Evolutionary conservation across 106 monocot genomes (phyloP).

Genomic region (Iris macrosiphon): DNA sequence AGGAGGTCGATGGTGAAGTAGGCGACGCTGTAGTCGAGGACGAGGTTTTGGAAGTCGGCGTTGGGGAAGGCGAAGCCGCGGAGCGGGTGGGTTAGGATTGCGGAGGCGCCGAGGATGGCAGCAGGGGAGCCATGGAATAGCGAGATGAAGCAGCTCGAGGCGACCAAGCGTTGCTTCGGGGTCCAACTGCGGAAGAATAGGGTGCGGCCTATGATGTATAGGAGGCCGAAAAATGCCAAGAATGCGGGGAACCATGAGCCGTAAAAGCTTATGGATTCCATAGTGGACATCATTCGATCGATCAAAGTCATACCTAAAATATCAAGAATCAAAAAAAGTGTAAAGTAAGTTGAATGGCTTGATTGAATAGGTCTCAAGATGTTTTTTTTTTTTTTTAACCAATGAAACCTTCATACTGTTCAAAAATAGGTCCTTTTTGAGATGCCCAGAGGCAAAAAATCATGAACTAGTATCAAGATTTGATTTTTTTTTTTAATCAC

Average conservation of each 20-base stretch:
- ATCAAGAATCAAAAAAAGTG: no score
- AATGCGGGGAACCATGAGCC: conserved; percentile 41
- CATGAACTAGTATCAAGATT: no score
- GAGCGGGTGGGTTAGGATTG: conserved; percentile 19
- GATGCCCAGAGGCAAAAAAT: no score
- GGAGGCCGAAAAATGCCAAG: conserved; percentile 38
- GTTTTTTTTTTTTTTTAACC: no score
- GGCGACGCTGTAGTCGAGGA: conserved; percentile 88
- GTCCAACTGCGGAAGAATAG: conserved; percentile 72
- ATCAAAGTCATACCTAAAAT: no score
- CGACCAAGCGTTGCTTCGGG: conserved; percentile 54
- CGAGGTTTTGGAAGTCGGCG: conserved; percentile 40
- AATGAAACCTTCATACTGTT: no score
- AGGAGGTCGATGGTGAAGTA: conserved; percentile 87
- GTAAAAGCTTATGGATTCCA: conserved; percentile 23
- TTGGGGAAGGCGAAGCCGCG: conserved; percentile 57
- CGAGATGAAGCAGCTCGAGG: conserved; percentile 81
- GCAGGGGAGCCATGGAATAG: conserved; percentile 77
- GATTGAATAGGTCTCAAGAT: no score
- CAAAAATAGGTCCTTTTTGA: no score
- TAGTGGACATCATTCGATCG: no score
- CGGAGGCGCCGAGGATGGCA: conserved; percentile 33
- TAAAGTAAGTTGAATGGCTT: no score
- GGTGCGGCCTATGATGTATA: conserved; percentile 55
- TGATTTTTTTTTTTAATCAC: no score